Evolutionary conservation across 768 basidiomycete species (phyloP).

Genomic region (Pulveroboletus sp.): DNA sequence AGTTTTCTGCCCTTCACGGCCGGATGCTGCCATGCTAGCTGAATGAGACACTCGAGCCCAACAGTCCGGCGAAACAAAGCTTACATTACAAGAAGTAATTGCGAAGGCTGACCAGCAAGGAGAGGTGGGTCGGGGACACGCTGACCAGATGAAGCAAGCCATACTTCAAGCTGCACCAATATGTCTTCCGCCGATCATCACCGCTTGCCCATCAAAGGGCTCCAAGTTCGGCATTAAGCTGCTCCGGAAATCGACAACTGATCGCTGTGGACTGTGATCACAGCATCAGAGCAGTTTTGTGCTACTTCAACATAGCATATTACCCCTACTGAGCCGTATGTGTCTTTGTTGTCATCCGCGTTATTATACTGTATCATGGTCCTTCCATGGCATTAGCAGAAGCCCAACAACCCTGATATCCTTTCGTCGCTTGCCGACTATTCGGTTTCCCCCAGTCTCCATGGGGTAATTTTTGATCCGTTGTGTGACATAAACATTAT

Average conservation of each 20-base stretch:
- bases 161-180: conserved; percentile 53
- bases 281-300: neutral
- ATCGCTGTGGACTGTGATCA: conserved; percentile 47
- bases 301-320: neutral
- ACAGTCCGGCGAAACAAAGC: conserved; percentile 36
- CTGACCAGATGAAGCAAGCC: conserved; percentile 42
- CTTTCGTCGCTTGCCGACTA: neutral
- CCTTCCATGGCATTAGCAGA: neutral
- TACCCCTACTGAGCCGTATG: neutral
- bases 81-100: conserved; percentile 66
- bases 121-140: conserved; percentile 29
- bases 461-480: neutral
- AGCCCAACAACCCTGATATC: conserved; percentile 1
- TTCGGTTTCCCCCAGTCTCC: neutral
- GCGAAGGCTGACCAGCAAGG: conserved; percentile 61
- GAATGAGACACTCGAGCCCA: conserved; percentile 35
- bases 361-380: neutral
- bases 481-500: neutral
- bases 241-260: conserved; percentile 52
- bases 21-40: conserved; percentile 58
- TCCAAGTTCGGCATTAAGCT: conserved; percentile 53
- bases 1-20: conserved; percentile 65
- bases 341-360: neutral
- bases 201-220: conserved; percentile 43
- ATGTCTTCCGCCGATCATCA: conserved; percentile 64